Evolutionary conservation across 306 rosid species (phyloP).

Genomic region (Lupinus albus): DNA sequence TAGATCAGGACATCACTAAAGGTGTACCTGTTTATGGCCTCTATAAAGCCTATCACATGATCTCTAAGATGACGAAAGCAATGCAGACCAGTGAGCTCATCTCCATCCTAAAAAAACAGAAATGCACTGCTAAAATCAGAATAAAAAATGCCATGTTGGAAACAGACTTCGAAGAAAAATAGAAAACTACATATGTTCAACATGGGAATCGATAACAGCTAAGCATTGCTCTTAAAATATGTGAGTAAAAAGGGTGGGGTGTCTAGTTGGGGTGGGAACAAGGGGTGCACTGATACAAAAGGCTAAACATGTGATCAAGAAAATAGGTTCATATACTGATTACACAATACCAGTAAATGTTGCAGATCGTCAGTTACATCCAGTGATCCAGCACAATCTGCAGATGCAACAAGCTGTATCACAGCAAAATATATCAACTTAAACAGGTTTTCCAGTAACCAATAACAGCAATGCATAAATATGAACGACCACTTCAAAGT

Average conservation of each 20-base stretch:
- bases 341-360: conserved; percentile 70
- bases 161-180: conserved; percentile 25
- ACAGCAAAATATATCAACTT: conserved; percentile 62
- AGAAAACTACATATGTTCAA: conserved; percentile 12
- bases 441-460: conserved; percentile 35
- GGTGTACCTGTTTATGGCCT: conserved; percentile 87
- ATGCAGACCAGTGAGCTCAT: conserved; percentile 95
- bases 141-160: background rate
- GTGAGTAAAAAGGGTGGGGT: background rate
- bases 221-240: conserved; percentile 16
- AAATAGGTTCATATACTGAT: conserved; percentile 22
- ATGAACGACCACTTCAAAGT: background rate
- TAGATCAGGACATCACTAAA: conserved; percentile 26
- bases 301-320: conserved; percentile 11
- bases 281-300: background rate
- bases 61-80: conserved; percentile 97
- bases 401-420: conserved; percentile 95
- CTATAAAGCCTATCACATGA: conserved; percentile 81
- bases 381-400: conserved; percentile 97
- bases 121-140: conserved; percentile 20
- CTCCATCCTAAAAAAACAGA: conserved; percentile 74
- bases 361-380: conserved; percentile 94
- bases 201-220: conserved; percentile 9
- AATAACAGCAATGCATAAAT: conserved; percentile 26
- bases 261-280: background rate